Evolutionary conservation across 257 asterid species (phyloP).

Genomic region (Ligustrum vulgare): DNA sequence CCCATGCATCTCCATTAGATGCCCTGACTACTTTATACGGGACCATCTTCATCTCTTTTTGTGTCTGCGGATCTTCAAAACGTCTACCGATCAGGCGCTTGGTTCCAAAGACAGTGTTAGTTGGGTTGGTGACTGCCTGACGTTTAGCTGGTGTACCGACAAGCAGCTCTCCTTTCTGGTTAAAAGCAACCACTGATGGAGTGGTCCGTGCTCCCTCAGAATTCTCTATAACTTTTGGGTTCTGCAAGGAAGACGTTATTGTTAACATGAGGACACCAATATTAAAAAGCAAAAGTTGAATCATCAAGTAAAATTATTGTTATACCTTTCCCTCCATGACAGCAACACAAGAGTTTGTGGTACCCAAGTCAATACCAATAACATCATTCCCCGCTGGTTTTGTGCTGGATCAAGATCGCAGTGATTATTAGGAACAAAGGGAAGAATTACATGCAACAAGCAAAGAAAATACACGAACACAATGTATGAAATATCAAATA

Average conservation of each 20-base stretch:
- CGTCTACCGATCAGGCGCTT: slow-evolving; percentile 20
- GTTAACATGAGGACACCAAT: neutral
- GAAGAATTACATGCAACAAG: neutral
- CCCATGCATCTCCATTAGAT: slow-evolving; percentile 12
- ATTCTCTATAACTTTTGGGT: slow-evolving; percentile 39
- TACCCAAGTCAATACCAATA: slow-evolving; percentile 41
- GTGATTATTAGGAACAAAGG: neutral
- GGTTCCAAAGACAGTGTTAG: slow-evolving; percentile 17
- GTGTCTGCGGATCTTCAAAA: slow-evolving; percentile 8
- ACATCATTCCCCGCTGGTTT: slow-evolving; percentile 34
- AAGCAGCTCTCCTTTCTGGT: slow-evolving; percentile 31
- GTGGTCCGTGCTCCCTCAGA: slow-evolving; percentile 44
- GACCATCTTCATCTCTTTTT: neutral
- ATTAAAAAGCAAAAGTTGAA: no score
- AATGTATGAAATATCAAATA: neutral
- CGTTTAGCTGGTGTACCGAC: slow-evolving; percentile 51
- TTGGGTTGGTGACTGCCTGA: slow-evolving; percentile 21
- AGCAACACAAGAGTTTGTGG: slow-evolving; percentile 44
- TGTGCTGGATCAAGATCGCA: slow-evolving; percentile 26
- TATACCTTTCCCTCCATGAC: slow-evolving; percentile 44
- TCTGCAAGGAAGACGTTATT: slow-evolving; percentile 5
- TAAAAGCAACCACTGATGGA: slow-evolving; percentile 43
- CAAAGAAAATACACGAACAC: neutral
- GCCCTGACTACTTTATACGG: neutral
- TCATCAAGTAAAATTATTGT: neutral